These are phyloP conservation scores for Diversispora epigaea DNA, from an alignment of 192 early-diverging fungal species.

Conservation along the genomic window DNA sequence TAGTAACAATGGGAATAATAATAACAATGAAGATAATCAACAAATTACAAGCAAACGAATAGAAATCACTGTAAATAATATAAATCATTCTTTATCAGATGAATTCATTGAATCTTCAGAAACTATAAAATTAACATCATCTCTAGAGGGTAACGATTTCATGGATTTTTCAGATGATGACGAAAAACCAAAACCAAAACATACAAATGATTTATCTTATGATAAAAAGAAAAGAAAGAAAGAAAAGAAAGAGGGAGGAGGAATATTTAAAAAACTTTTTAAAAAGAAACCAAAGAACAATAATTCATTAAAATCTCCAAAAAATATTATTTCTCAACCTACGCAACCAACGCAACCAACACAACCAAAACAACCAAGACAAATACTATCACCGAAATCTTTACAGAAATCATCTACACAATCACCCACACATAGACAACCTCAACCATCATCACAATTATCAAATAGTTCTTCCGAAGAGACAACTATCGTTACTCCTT, in stretches of 20 bases:
- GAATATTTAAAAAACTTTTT: constrained; percentile 9
- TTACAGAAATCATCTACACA: neutral
- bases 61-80: neutral
- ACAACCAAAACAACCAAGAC: neutral
- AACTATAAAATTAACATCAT: constrained; percentile 6
- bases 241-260: constrained; percentile 31
- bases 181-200: neutral
- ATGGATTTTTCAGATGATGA: constrained; percentile 32
- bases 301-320: neutral
- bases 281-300: constrained; percentile 12
- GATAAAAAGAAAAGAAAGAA: constrained; percentile 37
- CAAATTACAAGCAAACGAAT: too few species aligned
- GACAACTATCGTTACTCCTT: neutral
- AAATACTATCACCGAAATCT: neutral
- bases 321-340: too few species aligned
- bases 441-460: neutral
- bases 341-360: too few species aligned
- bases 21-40: too few species aligned
- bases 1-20: too few species aligned
- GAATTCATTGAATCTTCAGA: neutral
- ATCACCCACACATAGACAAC: neutral
- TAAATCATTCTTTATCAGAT: neutral
- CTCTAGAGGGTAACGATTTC: constrained; percentile 18
- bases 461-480: neutral
- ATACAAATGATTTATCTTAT: constrained; percentile 34